Base-by-base conservation (phyloP, 1,284 basidiomycete species). In the Trichosporon inkin region DNA sequence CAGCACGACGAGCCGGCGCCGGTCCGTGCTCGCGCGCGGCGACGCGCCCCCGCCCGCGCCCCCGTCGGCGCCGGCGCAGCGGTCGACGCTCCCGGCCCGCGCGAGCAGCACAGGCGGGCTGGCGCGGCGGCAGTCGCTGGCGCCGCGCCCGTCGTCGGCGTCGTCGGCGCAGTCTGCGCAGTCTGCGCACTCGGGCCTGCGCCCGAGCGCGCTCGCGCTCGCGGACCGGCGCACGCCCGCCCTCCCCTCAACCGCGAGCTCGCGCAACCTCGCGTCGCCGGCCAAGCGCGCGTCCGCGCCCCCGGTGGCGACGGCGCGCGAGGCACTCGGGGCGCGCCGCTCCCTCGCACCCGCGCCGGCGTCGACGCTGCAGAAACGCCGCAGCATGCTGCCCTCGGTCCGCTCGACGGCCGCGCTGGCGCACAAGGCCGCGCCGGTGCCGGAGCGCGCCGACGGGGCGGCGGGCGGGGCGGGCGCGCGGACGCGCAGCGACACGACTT, bases 401-500 rank as follows among this genome's bases (percentile, higher is more conserved):
- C 44, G 44, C 14, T 49, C 44, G 4, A 49, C 44, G 24, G 28
- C 44, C 6, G 28, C 44, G 44, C 44, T 49, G 5, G 28, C 28
- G 44, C 44, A 22, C 22, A 28, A 49, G 44, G 16, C n/a, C 16
- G 24, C 44, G 28, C 28, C 28, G 4, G 28, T 5, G 28, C 28
- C 5, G 4, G 28, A 5, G 28, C 5, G 28, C 28, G 5, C 28
- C 28, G 28, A 4, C 8, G 28, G n/a, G n/a, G n/a, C 28, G 5
- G 28, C 28, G 5, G 4, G 5, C 28, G 28, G 5, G 5, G 28
- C 28, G 5, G 28, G 2, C 20, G 19, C 20, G 10, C 44, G 44
- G 14, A 49, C 44, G 14, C 44, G 44, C 14, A 49, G 44, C 44
- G 44, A 49, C 44, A 49, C 44, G 44, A 49, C 44, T 4, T 49